A percentile compares a stretch with the other conserved stretches of the same genome.
These are phyloP conservation scores for Myriangium duriaei DNA, from an alignment of 2,329 filamentous ascomycete species.

Conservation along the genomic window DNA sequence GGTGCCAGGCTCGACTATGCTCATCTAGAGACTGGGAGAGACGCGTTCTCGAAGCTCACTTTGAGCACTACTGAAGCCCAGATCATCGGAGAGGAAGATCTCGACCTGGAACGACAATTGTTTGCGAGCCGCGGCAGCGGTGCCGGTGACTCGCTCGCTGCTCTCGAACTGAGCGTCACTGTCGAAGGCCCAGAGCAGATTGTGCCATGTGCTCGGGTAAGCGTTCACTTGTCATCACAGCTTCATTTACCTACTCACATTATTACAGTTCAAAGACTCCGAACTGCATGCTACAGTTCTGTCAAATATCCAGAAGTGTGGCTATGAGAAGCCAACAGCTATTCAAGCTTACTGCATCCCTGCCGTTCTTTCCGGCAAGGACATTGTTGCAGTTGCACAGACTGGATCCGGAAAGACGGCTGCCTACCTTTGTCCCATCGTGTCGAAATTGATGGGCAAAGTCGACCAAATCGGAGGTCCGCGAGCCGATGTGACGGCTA, in stretches of 20 bases:
- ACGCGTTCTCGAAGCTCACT: conserved; percentile 11
- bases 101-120: conserved; percentile 60
- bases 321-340: conserved; percentile 64
- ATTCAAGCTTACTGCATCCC: conserved; percentile 82
- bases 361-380: conserved; percentile 60
- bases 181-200: conserved; percentile 37
- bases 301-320: conserved; percentile 60
- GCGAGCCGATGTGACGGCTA: conserved; percentile 45
- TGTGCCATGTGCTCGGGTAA: conserved; percentile 37
- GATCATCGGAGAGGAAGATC: conserved; percentile 63
- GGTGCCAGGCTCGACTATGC: conserved; percentile 18
- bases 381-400: conserved; percentile 82
- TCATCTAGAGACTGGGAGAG: conserved; percentile 12
- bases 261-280: conserved; percentile 59
- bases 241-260: too few relatives aligned
- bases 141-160: conserved; percentile 54
- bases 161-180: conserved; percentile 38
- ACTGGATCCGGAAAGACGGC: conserved; percentile 96
- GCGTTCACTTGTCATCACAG: too few relatives aligned
- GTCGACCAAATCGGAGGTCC: conserved; percentile 73
- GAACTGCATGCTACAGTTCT: conserved; percentile 76
- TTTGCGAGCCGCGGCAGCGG: conserved; percentile 47
- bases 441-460: conserved; percentile 92
- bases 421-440: conserved; percentile 76
- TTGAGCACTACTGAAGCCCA: conserved; percentile 59